A percentile compares a stretch with the other conserved stretches of the same genome.
phyloP scores from a whole-genome alignment of 805 yeast genomes.

The Ogataea methylovora region DNA sequence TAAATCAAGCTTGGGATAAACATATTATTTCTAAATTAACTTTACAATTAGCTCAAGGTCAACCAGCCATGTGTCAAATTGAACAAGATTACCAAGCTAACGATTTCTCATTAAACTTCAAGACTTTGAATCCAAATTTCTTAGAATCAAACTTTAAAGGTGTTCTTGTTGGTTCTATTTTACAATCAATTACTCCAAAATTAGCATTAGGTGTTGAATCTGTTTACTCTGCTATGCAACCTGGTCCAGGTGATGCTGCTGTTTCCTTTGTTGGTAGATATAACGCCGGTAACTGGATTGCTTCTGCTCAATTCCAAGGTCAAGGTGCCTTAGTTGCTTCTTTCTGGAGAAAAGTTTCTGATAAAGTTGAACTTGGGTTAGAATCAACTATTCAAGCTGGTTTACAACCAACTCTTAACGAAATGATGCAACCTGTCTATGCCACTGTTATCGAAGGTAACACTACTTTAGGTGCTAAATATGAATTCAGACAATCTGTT shows the following conservation, averaged over 20 bases:
- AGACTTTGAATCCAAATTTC: slow-evolving; percentile 83
- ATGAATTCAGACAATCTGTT: slow-evolving; percentile 93
- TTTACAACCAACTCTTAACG: slow-evolving; percentile 67
- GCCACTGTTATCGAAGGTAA: slow-evolving; percentile 85
- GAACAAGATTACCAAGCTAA: slow-evolving; percentile 93
- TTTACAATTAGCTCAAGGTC: slow-evolving; percentile 79
- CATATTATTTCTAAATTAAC: slow-evolving; percentile 74
- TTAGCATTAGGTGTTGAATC: slow-evolving; percentile 90
- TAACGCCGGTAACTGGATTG: slow-evolving; percentile 84
- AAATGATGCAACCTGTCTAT: slow-evolving; percentile 70
- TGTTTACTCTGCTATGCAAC: slow-evolving; percentile 71
- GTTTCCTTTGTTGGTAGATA: slow-evolving; percentile 87
- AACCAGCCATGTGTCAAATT: slow-evolving; percentile 89
- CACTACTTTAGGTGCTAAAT: slow-evolving; percentile 93
- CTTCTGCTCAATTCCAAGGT: slow-evolving; percentile 88
- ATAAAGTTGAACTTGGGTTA: slow-evolving; percentile 90
- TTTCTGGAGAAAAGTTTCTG: slow-evolving; percentile 90
- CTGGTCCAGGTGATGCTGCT: slow-evolving; percentile 81
- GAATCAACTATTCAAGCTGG: slow-evolving; percentile 79
- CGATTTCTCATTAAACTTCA: slow-evolving; percentile 84
- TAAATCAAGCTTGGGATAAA: slow-evolving; percentile 86
- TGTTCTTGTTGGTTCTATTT: slow-evolving; percentile 82
- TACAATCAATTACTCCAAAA: slow-evolving; percentile 81
- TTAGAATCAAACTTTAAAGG: slow-evolving; percentile 76
- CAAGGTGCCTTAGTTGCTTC: slow-evolving; percentile 86